Percentiles rank a stretch among this genome's conserved stretches.
phyloP scores from a whole-genome alignment of 495 filamentous ascomycete species.

The Xylaria palmicola region DNA sequence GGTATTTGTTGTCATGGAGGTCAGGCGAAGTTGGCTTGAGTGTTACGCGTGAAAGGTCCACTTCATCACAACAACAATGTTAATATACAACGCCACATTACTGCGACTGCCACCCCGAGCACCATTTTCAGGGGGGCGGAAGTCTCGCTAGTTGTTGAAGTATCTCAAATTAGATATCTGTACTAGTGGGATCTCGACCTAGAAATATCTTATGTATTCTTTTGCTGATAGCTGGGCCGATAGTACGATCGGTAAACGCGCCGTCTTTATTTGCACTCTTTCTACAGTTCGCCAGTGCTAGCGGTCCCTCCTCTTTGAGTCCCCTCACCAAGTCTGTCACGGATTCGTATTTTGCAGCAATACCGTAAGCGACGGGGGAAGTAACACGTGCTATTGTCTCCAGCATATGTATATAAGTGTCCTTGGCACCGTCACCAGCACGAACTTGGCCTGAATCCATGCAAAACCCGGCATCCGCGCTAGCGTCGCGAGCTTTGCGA shows the following conservation, averaged over 20 bases:
- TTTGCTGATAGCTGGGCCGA: constrained; percentile 70
- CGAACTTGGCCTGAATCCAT: constrained; percentile 82
- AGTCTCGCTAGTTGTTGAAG: not conserved
- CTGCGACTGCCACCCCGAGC: no score
- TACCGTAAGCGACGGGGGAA: constrained; percentile 68
- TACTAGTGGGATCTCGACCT: constrained; percentile 62
- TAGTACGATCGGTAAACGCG: constrained; percentile 58
- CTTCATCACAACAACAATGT: no score
- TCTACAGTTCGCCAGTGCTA: constrained; percentile 58
- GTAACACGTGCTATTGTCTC: constrained; percentile 76
- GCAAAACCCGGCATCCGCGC: constrained; percentile 65
- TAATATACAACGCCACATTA: no score
- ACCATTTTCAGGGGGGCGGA: no score
- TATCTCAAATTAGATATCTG: constrained; percentile 54
- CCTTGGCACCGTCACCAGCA: constrained; percentile 62
- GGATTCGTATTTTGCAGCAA: constrained; percentile 60
- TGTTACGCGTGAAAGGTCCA: not conserved
- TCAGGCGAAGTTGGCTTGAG: not conserved
- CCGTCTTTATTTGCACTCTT: constrained; percentile 71
- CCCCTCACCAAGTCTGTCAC: constrained; percentile 56
- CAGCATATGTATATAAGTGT: constrained; percentile 77
- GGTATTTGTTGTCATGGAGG: no score
- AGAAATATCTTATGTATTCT: constrained; percentile 74
- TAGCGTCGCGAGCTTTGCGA: constrained; percentile 44
- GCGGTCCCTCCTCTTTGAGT: constrained; percentile 59